phyloP scores from a whole-genome alignment of 192 early-diverging fungal genomes.

The Spinellus fusiger region DNA sequence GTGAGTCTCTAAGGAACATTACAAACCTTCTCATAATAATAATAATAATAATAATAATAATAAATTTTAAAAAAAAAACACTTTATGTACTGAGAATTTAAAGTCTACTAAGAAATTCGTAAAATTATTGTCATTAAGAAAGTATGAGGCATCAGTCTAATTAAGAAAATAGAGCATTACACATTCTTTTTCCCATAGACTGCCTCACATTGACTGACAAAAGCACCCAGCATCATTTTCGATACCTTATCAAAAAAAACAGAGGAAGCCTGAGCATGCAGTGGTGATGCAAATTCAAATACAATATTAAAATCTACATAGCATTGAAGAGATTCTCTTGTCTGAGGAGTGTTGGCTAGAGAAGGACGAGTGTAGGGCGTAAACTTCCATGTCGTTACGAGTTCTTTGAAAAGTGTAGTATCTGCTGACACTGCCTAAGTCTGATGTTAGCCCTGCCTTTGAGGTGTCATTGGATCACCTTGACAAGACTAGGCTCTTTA shows the following conservation, averaged over 20 bases:
- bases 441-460: neutral
- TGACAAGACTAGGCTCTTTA: slow-evolving; percentile 54
- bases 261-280: slow-evolving; percentile 76
- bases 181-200: slow-evolving; percentile 40
- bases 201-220: slow-evolving; percentile 47
- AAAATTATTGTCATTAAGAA: too few relatives aligned
- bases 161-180: neutral
- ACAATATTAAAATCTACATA: slow-evolving; percentile 67
- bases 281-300: slow-evolving; percentile 76
- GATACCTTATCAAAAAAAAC: slow-evolving; percentile 77
- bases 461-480: slow-evolving; percentile 40
- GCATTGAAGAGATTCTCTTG: slow-evolving; percentile 36
- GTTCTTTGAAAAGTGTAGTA: slow-evolving; percentile 57
- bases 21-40: too few relatives aligned
- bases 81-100: too few relatives aligned
- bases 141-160: neutral
- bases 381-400: slow-evolving; percentile 65
- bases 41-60: too few relatives aligned
- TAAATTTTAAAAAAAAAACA: too few relatives aligned
- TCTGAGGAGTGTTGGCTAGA: slow-evolving; percentile 16
- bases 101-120: too few relatives aligned
- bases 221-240: slow-evolving; percentile 65
- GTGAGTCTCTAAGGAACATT: too few relatives aligned
- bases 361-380: slow-evolving; percentile 38
- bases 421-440: slow-evolving; percentile 49